Evolutionary conservation across 2,329 filamentous ascomycete genomes (phyloP), one percentile per base, ranked within the genome.

Genomic region (Byssoonygena ceratinophila): DNA sequence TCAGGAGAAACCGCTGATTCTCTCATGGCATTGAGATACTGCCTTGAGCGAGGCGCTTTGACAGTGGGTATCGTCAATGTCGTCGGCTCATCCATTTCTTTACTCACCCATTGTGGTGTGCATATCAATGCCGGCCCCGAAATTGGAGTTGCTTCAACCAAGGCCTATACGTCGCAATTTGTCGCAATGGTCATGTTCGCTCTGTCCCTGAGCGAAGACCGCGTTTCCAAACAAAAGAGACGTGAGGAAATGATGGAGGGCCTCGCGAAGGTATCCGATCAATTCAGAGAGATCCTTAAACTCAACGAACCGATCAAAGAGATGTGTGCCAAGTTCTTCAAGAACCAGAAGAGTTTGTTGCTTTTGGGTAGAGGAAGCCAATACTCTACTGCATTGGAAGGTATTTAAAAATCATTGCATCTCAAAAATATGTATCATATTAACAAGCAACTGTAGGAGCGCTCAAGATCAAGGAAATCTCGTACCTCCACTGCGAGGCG

Each of bases 131-230:
- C 92, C 61, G 92, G 92, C 53, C 92, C 92, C 51, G 92, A 98
- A 72, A 97, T 98, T 59, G 92, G 92, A 82, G 92, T 98, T 59
- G 92, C 92, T 55, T 97, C 91, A 44, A 98, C 92, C 71, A 98
- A 98, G 79, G 92, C 92, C 36, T 98, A 98, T 76, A 98, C 92
- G 12, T 97, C 92, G 44, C 92, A 98, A 71, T 98, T 97, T 71
- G 88, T 98, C 66, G 94, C 92, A 69, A 96, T 98, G 89, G 86
- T 97, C 74, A 98, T 98, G 92, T 97, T 98, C 65, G 92, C 92
- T 5, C 78, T 98, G 58, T 96, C 90, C 27, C 81, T 98, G 54
- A 92, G 87, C 65, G 92, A 98, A 75, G 92, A 98, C 72, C 87
- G 92, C 62, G 87, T 90, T 39, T 96, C 89, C 61, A 98, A 98